phyloP scores from a whole-genome alignment of 257 asterid genomes.

The Solanum peruvianum region DNA sequence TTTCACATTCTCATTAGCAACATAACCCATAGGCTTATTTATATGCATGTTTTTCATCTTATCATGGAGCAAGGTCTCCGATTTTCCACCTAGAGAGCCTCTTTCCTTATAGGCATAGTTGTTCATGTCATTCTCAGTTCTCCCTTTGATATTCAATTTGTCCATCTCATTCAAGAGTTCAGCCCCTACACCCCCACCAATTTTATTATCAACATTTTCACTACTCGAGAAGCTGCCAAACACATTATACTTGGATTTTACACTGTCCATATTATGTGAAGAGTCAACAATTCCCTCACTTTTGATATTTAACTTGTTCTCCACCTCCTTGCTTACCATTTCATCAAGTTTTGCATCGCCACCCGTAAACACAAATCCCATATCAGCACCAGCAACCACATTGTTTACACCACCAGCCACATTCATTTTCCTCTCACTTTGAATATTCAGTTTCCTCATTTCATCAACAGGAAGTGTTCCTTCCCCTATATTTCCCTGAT shows the following conservation, averaged over 20 bases:
- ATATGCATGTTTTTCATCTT: conserved; percentile 8
- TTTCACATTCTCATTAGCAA: conserved; percentile 7
- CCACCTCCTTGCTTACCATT: conserved; percentile 33
- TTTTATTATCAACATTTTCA: conserved; percentile 1
- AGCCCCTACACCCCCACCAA: conserved; percentile 11
- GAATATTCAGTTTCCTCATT: conserved; percentile 35
- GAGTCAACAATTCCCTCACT: conserved; percentile 10
- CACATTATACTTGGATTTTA: background rate
- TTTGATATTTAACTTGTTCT: conserved; percentile 38
- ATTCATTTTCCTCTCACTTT: conserved; percentile 13
- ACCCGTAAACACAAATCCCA: background rate
- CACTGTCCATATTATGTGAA: background rate
- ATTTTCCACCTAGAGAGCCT: background rate
- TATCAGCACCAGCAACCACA: background rate
- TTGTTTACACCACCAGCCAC: background rate
- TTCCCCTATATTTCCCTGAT: conserved; percentile 15
- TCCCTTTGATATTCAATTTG: conserved; percentile 46
- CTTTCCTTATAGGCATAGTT: conserved; percentile 5
- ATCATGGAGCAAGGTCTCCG: conserved; percentile 1
- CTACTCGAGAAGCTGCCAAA: background rate
- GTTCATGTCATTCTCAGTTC: conserved; percentile 5
- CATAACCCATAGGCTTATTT: conserved; percentile 4
- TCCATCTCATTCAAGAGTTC: conserved; percentile 45
- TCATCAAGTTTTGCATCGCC: background rate
- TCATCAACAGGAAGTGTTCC: conserved; percentile 33